A percentile compares a stretch with the other conserved stretches of the same genome.
Conservation (phyloP, 306 rosid genomes). For the Rosa persica region DNA sequence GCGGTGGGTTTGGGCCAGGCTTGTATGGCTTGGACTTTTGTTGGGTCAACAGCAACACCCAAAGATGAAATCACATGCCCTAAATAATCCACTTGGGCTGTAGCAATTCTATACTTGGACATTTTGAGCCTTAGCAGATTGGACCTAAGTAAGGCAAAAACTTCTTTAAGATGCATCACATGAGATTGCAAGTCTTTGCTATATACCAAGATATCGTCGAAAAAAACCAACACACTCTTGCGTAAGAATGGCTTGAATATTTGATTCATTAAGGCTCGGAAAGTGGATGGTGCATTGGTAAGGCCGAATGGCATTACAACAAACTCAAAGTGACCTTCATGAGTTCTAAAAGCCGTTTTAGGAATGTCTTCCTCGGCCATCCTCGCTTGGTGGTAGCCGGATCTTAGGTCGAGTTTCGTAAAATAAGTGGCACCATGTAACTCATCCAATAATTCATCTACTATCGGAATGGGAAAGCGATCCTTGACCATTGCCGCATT, state of each 20-base stretch:
- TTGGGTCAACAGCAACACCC: background rate
- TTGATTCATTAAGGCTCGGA: background rate
- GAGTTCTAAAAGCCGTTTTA: background rate
- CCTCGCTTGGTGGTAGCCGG: background rate
- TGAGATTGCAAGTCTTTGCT: background rate
- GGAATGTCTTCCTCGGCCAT: background rate
- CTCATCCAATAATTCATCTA: background rate
- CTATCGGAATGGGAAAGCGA: fast-evolving
- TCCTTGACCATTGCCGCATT: background rate
- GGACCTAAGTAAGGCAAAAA: background rate
- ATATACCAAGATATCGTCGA: background rate
- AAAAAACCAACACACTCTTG: background rate
- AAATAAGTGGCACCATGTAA: background rate
- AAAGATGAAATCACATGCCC: background rate
- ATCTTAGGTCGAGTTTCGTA: background rate
- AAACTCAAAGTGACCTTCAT: background rate
- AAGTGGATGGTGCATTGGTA: background rate
- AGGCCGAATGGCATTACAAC: slow-evolving; percentile 4
- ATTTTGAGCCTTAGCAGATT: background rate
- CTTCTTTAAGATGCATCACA: background rate
- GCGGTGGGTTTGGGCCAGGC: background rate
- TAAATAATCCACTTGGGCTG: background rate
- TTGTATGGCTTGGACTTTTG: background rate
- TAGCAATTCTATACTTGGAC: background rate
- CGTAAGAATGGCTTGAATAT: background rate